A percentile compares a stretch with the other conserved stretches of the same genome.
phyloP scores from a whole-genome alignment of 306 rosid genomes.

The Myrica gale region DNA sequence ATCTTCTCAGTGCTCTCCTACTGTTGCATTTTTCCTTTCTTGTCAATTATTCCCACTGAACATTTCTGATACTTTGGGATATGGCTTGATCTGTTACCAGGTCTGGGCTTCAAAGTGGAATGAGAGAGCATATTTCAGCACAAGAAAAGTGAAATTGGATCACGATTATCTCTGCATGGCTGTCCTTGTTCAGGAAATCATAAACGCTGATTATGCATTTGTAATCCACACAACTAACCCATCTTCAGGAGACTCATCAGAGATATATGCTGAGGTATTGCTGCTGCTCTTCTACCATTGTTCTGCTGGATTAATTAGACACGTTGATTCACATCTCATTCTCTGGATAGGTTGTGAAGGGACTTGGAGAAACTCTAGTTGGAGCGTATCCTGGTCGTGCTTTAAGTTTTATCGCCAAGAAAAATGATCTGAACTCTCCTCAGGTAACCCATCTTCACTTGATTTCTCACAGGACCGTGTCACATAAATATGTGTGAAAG shows the following conservation, averaged over 20 bases:
- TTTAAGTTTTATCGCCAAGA: conserved; percentile 86
- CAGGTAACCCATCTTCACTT: conserved; percentile 47
- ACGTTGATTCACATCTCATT: conserved; percentile 15
- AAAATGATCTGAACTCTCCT: conserved; percentile 71
- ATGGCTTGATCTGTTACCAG: conserved; percentile 40
- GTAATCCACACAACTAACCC: conserved; percentile 97
- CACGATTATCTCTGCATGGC: conserved; percentile 96
- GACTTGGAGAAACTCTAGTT: conserved; percentile 96
- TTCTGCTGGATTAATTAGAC: conserved; percentile 8
- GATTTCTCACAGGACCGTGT: neutral
- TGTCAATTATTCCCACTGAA: conserved; percentile 5
- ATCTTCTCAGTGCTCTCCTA: conserved; percentile 10
- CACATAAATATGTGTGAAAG: conserved; percentile 3
- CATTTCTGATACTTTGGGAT: conserved; percentile 18
- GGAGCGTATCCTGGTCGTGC: conserved; percentile 99
- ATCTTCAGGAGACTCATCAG: conserved; percentile 91
- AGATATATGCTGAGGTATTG: conserved; percentile 95
- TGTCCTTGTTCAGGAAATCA: conserved; percentile 94
- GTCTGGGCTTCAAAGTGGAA: conserved; percentile 99
- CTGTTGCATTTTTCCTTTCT: conserved; percentile 1
- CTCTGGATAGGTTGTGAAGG: conserved; percentile 78
- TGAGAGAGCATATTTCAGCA: conserved; percentile 95
- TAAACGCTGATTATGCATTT: conserved; percentile 96
- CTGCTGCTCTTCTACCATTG: neutral
- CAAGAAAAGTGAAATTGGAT: conserved; percentile 84